Evolutionary conservation across 768 basidiomycete genomes (phyloP), one percentile per base, ranked within the genome.

Genomic region (Tulasnella sp.): DNA sequence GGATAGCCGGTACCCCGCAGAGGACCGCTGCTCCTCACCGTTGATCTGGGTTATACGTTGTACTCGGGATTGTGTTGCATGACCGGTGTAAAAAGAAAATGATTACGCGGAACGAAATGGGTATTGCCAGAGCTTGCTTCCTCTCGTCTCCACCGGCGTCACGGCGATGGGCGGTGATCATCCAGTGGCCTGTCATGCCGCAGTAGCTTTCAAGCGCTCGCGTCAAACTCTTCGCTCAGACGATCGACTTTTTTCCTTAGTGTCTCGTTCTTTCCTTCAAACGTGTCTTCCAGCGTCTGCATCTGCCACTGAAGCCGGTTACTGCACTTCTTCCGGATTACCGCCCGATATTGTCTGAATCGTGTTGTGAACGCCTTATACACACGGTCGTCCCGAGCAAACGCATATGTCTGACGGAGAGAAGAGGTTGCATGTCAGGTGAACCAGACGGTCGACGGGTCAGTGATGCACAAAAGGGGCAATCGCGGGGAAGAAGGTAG

Each of bases 321-420:
- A 83, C 82, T 55, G 80, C 70, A 79, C 82, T 84, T 80, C 32
- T 88, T 80, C 44, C 86, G 84, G 35, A 91, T 88, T 6, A 85
- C 84, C 78, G 83, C 84, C 70, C 81, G 82, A 78, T 88, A 81
- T 73, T 80, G 79, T 39, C 83, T 83, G 40, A 85, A 79, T 77
- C 82, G 87, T 81, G 88, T 87, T 29, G 82, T 81, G 78, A 95
- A 93, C 2, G 90, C 89, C 80, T 88, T 91, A 84, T 92, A 93
- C 18, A 93, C 90, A 46, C 96, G 90, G 79, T 95, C 92, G 83
- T 99, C 97, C 29, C 97, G 89, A 67, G 96, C 97, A 82, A 99
- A 99, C 82, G 92, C 95, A 80, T 93, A 96, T n/a, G 90, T 88
- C 93, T 94, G 81, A 26, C 82, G 74, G 44, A 51, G 35, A 37